These are phyloP conservation scores for Pulveroboletus sp. DNA, from an alignment of 768 basidiomycete species.

Conservation along the genomic window DNA sequence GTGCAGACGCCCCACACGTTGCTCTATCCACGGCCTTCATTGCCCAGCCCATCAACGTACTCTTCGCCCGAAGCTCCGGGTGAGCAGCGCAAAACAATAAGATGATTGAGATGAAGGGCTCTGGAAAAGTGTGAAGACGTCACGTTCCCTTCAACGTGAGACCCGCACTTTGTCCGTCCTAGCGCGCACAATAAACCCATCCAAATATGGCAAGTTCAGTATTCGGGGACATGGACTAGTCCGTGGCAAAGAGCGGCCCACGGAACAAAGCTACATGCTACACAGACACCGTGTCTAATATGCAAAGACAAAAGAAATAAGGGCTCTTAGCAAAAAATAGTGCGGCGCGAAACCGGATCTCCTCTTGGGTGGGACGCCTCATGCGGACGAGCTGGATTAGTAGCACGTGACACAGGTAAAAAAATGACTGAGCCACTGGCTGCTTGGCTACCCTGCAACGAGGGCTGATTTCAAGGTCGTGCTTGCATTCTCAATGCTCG, in stretches of 20 bases:
- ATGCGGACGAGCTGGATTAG: neutral
- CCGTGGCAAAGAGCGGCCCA: neutral
- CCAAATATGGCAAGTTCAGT: conserved; percentile 13
- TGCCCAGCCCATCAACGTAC: neutral
- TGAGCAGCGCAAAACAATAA: conserved; percentile 20
- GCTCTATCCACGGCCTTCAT: neutral
- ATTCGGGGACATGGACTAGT: neutral
- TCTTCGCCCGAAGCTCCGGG: neutral
- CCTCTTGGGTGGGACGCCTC: neutral
- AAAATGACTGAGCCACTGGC: neutral
- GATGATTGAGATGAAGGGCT: neutral
- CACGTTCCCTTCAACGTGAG: conserved; percentile 7
- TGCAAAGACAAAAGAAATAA: conserved; percentile 7
- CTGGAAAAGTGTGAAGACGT: neutral
- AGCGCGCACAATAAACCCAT: conserved; percentile 14
- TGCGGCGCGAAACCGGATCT: neutral
- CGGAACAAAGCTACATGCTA: neutral
- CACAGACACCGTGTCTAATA: neutral
- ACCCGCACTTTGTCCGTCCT: neutral
- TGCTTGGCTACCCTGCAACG: no score
- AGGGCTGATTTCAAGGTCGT: neutral
- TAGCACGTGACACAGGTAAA: neutral
- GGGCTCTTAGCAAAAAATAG: neutral
- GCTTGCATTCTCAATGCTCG: no score
- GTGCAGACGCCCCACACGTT: neutral